Conservation (phyloP, 306 rosid species). For the Lablab purpureus region DNA sequence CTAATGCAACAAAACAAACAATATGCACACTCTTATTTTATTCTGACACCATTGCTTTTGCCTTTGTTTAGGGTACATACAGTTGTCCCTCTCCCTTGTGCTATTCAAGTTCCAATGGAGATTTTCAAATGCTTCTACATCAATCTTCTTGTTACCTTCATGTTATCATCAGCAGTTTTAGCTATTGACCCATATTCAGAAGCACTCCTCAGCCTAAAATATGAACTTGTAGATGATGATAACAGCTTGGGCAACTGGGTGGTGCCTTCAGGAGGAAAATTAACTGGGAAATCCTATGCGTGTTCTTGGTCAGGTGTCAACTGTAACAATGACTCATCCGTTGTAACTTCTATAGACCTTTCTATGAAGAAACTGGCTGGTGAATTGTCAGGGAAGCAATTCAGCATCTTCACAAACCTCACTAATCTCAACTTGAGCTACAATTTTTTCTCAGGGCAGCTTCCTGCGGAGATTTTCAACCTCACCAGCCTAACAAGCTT, state of each 20-base stretch:
- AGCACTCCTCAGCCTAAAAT: constrained; percentile 79
- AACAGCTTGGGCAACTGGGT: constrained; percentile 75
- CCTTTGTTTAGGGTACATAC: constrained; percentile 55
- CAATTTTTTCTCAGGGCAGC: constrained; percentile 76
- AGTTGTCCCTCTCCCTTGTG: constrained; percentile 49
- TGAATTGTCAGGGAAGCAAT: constrained; percentile 67
- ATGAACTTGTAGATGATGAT: constrained; percentile 66
- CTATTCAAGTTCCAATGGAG: constrained; percentile 79
- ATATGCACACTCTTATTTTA: constrained; percentile 39
- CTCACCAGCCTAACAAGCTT: constrained; percentile 68
- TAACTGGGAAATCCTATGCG: constrained; percentile 58
- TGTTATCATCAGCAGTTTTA: constrained; percentile 53
- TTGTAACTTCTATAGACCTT: constrained; percentile 72
- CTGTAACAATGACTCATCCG: constrained; percentile 65
- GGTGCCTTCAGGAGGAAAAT: constrained; percentile 53
- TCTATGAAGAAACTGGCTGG: constrained; percentile 77
- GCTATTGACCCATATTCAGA: constrained; percentile 73
- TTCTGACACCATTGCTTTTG: constrained; percentile 56
- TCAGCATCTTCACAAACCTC: constrained; percentile 66
- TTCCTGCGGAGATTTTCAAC: constrained; percentile 72
- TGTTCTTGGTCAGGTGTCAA: constrained; percentile 92
- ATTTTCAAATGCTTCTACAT: constrained; percentile 56
- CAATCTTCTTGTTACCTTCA: constrained; percentile 54
- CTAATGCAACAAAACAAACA: constrained; percentile 53
- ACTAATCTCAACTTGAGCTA: constrained; percentile 74